These are phyloP conservation scores for Stylosanthes scabra DNA, from an alignment of 331 rosid species.

Conservation along the genomic window DNA sequence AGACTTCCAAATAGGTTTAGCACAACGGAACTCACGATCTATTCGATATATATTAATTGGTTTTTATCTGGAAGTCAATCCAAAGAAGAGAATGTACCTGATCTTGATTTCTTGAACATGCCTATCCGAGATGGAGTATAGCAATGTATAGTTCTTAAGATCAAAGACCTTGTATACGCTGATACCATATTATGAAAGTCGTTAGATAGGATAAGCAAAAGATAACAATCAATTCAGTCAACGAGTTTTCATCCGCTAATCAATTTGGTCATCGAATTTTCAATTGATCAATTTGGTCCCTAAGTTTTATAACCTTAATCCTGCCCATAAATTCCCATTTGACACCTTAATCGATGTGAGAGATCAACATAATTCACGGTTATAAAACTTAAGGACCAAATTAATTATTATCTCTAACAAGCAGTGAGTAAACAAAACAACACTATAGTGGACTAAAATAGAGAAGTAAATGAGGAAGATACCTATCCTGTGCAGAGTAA, in stretches of 20 bases:
- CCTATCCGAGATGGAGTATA: conserved; percentile 87
- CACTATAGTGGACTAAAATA: background rate
- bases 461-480: background rate
- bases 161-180: conserved; percentile 95
- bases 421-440: background rate
- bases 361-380: no score
- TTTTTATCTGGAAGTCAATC: conserved; percentile 7
- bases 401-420: background rate
- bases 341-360: no score
- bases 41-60: no score
- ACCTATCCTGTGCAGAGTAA: conserved; percentile 91
- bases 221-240: no score
- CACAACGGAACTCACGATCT: background rate
- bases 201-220: conserved; percentile 23
- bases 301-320: no score
- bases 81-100: conserved; percentile 55
- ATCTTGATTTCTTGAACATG: conserved; percentile 90
- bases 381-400: no score
- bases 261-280: no score
- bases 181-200: conserved; percentile 30
- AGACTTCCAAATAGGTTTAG: background rate
- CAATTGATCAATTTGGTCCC: no score
- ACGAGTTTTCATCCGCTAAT: no score
- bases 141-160: conserved; percentile 87
- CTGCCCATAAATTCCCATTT: no score